phyloP scores from a whole-genome alignment of 768 basidiomycete genomes.

The Suillus weaverae region DNA sequence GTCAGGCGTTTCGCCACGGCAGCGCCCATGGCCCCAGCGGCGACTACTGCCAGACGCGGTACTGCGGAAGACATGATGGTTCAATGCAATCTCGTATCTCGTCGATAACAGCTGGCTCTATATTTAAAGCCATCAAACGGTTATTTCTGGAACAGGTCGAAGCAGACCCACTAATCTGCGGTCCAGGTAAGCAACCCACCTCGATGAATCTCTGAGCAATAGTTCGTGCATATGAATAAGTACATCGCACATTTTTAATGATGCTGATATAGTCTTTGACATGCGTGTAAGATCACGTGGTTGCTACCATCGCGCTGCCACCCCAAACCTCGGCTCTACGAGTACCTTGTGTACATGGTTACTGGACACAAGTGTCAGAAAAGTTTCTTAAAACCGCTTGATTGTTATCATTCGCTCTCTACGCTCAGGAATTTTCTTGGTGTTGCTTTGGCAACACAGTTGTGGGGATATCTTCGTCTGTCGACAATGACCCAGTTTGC shows the following conservation, averaged over 20 bases:
- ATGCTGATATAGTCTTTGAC: neutral
- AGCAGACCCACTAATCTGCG: neutral
- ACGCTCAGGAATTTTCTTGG: neutral
- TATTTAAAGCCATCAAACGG: neutral
- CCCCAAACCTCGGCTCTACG: neutral
- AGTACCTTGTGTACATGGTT: neutral
- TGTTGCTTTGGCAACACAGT: neutral
- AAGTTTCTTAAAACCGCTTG: neutral
- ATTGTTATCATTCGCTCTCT: neutral
- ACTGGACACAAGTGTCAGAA: neutral
- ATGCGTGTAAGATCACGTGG: neutral
- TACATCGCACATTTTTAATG: neutral
- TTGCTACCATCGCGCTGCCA: neutral
- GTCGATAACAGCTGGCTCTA: neutral
- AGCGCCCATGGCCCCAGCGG: constrained; percentile 61
- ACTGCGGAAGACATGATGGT: constrained; percentile 16
- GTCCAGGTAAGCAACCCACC: neutral
- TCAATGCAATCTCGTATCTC: neutral
- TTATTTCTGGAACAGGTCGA: neutral
- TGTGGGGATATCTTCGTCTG: neutral
- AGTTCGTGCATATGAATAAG: neutral
- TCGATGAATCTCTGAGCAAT: neutral
- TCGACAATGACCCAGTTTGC: neutral
- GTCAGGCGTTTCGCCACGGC: constrained; percentile 51
- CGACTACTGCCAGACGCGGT: constrained; percentile 46